phyloP scores from a whole-genome alignment of 225 moss, liverwort and hornwort genomes.

The Takakia lepidozioides region DNA sequence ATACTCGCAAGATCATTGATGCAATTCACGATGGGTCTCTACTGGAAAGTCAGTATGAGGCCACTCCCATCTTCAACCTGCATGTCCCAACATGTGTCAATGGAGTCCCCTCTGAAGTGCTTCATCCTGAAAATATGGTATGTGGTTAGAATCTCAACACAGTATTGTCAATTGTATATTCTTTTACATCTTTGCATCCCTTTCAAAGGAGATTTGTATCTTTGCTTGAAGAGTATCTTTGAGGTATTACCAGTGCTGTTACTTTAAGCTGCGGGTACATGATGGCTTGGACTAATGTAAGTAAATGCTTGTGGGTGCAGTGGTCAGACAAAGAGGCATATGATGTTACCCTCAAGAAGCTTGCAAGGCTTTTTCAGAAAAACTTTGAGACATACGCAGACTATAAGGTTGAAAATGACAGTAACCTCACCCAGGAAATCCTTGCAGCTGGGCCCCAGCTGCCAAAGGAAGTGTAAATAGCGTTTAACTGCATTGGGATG shows the following conservation, averaged over 20 bases:
- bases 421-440: conserved; percentile 30
- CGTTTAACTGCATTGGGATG: too few relatives aligned
- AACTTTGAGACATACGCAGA: conserved; percentile 38
- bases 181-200: too few relatives aligned
- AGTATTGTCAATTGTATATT: too few relatives aligned
- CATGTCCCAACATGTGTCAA: conserved; percentile 27
- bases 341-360: conserved; percentile 24
- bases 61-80: conserved; percentile 38
- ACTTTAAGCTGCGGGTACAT: too few relatives aligned
- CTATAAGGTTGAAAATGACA: conserved; percentile 39
- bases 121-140: conserved; percentile 46
- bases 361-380: conserved; percentile 36
- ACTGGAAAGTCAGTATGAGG: conserved; percentile 11
- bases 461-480: too few relatives aligned
- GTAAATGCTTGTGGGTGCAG: background rate
- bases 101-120: conserved; percentile 32
- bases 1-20: conserved; percentile 41
- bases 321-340: conserved; percentile 9
- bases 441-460: conserved; percentile 32
- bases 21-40: conserved; percentile 50
- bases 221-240: too few relatives aligned
- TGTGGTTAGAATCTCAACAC: conserved; percentile 1
- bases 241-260: too few relatives aligned
- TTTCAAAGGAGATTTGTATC: too few relatives aligned
- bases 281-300: too few relatives aligned